These are phyloP conservation scores for Globisporangium parvum DNA, from an alignment of 352 stramenopile genomes.

Conservation along the genomic window DNA sequence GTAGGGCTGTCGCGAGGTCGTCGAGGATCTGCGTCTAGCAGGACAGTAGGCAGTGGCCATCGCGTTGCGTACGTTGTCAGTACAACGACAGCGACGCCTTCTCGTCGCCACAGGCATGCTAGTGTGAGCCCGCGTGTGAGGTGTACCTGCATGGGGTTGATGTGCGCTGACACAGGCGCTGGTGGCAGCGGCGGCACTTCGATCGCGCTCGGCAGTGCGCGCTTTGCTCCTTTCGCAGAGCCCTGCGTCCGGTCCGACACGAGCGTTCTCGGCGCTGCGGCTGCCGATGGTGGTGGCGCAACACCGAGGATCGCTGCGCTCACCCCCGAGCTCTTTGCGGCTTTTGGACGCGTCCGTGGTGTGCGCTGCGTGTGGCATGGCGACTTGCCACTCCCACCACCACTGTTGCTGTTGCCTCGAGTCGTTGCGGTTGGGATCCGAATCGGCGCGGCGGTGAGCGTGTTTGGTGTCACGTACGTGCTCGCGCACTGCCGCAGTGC, in stretches of 20 bases:
- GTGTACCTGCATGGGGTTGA: slow-evolving; percentile 52
- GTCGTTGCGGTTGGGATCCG: slow-evolving; percentile 3
- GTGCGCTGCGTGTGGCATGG: slow-evolving; percentile 1
- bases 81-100: not conserved
- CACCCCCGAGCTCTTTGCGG: not conserved
- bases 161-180: slow-evolving; percentile 24
- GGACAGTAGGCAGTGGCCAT: not conserved
- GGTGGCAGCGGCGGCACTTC: slow-evolving; percentile 22
- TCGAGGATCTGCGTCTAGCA: slow-evolving; percentile 53
- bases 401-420: not conserved
- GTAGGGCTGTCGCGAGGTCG: slow-evolving; percentile 33
- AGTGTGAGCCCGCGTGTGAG: not conserved
- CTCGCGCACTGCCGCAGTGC: slow-evolving; percentile 63
- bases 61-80: not conserved
- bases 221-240: not conserved
- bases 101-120: not conserved
- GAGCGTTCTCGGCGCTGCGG: slow-evolving; percentile 4
- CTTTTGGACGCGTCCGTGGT: not conserved
- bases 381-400: not conserved
- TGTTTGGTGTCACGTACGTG: slow-evolving; percentile 35
- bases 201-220: slow-evolving; percentile 27
- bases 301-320: slow-evolving; percentile 17
- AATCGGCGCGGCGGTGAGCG: slow-evolving; percentile 7
- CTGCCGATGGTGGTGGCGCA: not conserved
- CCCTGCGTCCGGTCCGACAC: slow-evolving; percentile 8